Conservation (phyloP, 1,284 basidiomycete genomes). For the Schizophyllum commune region DNA sequence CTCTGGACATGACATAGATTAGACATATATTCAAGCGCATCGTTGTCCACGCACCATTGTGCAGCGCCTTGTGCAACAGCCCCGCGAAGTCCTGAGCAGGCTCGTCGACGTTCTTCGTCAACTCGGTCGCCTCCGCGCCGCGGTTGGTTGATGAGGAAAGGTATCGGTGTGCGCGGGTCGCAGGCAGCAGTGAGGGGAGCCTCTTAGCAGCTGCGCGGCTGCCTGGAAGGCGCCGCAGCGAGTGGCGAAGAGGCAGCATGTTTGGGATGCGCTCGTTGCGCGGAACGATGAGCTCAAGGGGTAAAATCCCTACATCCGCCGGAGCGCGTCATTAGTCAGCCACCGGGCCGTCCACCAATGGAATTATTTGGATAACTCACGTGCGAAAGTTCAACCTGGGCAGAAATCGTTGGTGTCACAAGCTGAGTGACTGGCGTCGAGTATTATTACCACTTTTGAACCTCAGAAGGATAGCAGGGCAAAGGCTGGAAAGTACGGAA, state of each 20-base stretch:
- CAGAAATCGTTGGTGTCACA: too few relatives aligned
- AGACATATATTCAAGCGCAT: too few relatives aligned
- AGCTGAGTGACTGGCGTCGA: too few relatives aligned
- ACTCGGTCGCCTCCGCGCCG: neutral
- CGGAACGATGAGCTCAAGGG: neutral
- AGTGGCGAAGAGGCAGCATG: neutral
- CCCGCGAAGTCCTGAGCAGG: neutral
- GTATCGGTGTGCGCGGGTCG: neutral
- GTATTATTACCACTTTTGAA: too few relatives aligned
- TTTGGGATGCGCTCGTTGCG: neutral
- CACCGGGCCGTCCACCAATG: too few relatives aligned
- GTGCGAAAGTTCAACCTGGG: neutral
- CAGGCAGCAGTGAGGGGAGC: neutral
- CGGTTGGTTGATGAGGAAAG: neutral
- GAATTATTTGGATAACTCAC: neutral
- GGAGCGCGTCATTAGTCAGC: neutral
- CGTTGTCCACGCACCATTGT: neutral
- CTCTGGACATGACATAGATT: too few relatives aligned
- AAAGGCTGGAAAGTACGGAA: too few relatives aligned
- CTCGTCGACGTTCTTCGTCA: neutral
- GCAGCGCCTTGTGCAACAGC: neutral
- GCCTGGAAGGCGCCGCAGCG: neutral
- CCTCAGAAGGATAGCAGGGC: too few relatives aligned
- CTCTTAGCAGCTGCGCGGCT: neutral
- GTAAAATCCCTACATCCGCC: neutral